Evolutionary conservation across 805 yeast genomes (phyloP), one percentile per base, ranked within the genome.

Genomic region (Spencermartinsiella europaea): DNA sequence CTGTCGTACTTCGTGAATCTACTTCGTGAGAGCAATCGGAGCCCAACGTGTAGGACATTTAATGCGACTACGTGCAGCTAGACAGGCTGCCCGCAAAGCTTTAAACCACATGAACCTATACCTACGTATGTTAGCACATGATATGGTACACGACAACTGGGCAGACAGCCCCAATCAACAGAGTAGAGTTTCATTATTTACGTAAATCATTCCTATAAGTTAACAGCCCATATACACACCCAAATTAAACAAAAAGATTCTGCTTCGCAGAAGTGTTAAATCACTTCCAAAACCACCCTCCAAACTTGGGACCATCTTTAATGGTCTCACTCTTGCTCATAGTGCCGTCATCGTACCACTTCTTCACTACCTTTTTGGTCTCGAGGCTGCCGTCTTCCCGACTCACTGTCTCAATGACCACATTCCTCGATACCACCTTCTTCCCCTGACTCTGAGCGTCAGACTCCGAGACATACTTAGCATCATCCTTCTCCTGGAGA

Each of bases 321-420:
- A 58, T 54, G 38, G 60, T 54, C 50, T 64, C 67, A 17, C 44
- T 49, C 19, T 51, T 49, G 33, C 54, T 48, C 46, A 53, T 47
- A 17, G 64, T 59, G 22, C 62, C 62, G 43, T 63, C 65, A 31
- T 54, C 57, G 48, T 62, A 67, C 56, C 62, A 53, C 50, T 64
- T 63, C 51, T 60, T 55, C 28, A 50, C 48, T 37, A 54, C 49
- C 45, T 56, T 53, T 48, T 60, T 58, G 38, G 62, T 59, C 45
- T 64, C 61, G 8, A 51, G 36, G 4, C 46, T 34, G 21, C 69
- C 66, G 37, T 64, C 63, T 19, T 59, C 60, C 21, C 50, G 48
- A 14, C 61, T 48, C 28, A 52, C 51, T n/a, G 59, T 52, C 48
- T 59, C 63, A 14, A 57, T 50, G 38, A 48, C 37, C 35, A 47